phyloP scores from a whole-genome alignment of 1,284 basidiomycete species.

The Vanrija sp. region DNA sequence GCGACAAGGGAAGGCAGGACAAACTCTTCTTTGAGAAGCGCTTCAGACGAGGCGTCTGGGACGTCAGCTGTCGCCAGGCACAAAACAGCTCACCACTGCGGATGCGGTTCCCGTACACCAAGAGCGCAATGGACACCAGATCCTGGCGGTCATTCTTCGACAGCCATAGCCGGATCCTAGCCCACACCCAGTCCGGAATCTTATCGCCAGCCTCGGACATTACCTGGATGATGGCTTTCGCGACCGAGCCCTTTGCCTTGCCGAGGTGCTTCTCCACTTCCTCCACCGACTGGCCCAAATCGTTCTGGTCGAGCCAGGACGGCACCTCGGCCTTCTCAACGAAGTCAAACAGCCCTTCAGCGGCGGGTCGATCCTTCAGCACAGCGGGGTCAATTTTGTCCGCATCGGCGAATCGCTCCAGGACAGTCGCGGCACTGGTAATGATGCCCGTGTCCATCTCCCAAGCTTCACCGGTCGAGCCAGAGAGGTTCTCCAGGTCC shows the following conservation, averaged over 20 bases:
- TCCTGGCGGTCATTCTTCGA: slow-evolving; percentile 46
- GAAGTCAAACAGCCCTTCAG: slow-evolving; percentile 19
- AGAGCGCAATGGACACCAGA: slow-evolving; percentile 49
- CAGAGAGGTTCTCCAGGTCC: neutral
- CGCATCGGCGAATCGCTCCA: slow-evolving; percentile 2
- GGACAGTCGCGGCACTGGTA: slow-evolving; percentile 1
- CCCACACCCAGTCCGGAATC: slow-evolving; percentile 68
- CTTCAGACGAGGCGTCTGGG: slow-evolving; percentile 5
- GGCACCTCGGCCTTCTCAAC: slow-evolving; percentile 16
- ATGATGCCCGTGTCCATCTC: slow-evolving; percentile 1
- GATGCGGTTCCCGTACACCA: slow-evolving; percentile 51
- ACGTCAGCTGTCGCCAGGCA: neutral
- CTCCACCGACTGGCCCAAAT: neutral
- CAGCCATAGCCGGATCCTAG: slow-evolving; percentile 73
- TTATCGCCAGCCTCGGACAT: slow-evolving; percentile 61
- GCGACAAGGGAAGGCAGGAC: slow-evolving; percentile 42
- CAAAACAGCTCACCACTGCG: slow-evolving; percentile 59
- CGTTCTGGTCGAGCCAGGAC: neutral
- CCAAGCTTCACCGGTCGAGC: slow-evolving; percentile 2
- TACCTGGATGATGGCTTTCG: slow-evolving; percentile 78
- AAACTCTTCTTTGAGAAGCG: neutral
- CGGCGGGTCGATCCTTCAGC: neutral
- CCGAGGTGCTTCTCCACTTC: slow-evolving; percentile 57
- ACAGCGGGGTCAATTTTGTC: slow-evolving; percentile 9
- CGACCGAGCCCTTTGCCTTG: slow-evolving; percentile 74